These are phyloP conservation scores for Ogataea nakhonphanomensis DNA, from an alignment of 805 yeast species.

Conservation along the genomic window DNA sequence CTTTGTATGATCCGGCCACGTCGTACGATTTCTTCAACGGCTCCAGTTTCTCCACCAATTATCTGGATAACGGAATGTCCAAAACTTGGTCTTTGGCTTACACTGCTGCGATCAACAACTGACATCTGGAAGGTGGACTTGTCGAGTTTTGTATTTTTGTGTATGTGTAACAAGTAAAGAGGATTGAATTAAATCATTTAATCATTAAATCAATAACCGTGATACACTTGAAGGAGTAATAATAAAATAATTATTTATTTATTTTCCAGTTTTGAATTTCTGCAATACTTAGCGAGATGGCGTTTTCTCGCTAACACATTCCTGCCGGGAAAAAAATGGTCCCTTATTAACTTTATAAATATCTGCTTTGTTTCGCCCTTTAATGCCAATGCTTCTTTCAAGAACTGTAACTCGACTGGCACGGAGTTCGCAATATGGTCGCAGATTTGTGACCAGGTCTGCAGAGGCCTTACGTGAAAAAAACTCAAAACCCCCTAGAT, in stretches of 20 bases:
- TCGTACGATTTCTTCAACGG: constrained; percentile 64
- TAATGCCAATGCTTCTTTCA: neutral
- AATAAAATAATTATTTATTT: neutral
- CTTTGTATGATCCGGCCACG: constrained; percentile 63
- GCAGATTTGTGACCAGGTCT: too few relatives aligned
- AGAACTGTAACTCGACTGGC: neutral
- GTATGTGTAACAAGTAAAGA: neutral
- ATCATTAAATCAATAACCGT: too few relatives aligned
- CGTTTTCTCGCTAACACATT: constrained; percentile 7
- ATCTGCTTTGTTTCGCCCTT: neutral
- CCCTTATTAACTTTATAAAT: constrained; percentile 1
- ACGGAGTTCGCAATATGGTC: neutral
- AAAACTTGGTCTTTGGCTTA: constrained; percentile 82
- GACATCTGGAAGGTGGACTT: neutral
- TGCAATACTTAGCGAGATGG: constrained; percentile 9
- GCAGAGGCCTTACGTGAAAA: too few relatives aligned
- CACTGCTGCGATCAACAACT: constrained; percentile 46
- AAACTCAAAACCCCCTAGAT: too few relatives aligned
- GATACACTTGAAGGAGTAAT: too few relatives aligned
- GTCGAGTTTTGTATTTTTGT: neutral
- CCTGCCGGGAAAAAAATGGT: constrained; percentile 1
- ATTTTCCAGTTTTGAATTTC: neutral
- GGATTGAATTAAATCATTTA: neutral
- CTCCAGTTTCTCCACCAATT: constrained; percentile 46
- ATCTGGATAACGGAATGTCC: constrained; percentile 83